phyloP scores from a whole-genome alignment of 805 yeast genomes.

The Kluyveromyces siamensis region DNA sequence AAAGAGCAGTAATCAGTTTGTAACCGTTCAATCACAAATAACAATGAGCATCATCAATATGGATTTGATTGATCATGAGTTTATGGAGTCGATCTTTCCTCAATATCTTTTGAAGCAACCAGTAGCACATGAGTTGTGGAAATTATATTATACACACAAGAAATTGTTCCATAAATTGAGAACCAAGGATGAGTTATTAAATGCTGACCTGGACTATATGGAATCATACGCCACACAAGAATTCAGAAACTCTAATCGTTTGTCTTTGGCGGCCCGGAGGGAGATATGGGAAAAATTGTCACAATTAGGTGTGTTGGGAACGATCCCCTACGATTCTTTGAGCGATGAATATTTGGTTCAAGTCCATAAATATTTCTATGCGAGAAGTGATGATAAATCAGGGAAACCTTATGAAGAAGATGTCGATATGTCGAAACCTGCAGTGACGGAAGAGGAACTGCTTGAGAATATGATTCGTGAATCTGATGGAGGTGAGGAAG shows the following conservation, averaged over 20 bases:
- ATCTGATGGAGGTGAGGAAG: slow-evolving; percentile 3
- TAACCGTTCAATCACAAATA: not conserved
- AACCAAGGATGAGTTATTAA: slow-evolving; percentile 5
- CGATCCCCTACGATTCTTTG: slow-evolving; percentile 22
- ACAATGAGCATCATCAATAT: slow-evolving; percentile 5
- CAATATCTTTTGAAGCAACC: slow-evolving; percentile 26
- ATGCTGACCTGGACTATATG: not conserved
- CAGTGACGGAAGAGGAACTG: not conserved
- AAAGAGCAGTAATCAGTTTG: not conserved
- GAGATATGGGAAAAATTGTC: slow-evolving; percentile 27
- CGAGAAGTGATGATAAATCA: slow-evolving; percentile 8
- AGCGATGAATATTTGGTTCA: slow-evolving; percentile 25
- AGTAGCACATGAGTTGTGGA: slow-evolving; percentile 22
- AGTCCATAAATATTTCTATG: slow-evolving; percentile 23
- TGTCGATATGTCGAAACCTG: not conserved
- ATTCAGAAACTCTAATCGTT: slow-evolving; percentile 5
- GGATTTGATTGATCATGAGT: slow-evolving; percentile 21
- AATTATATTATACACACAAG: slow-evolving; percentile 18
- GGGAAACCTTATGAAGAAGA: not conserved
- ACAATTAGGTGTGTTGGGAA: slow-evolving; percentile 25
- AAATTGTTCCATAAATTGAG: slow-evolving; percentile 19
- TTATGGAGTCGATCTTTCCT: slow-evolving; percentile 21
- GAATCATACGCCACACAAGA: slow-evolving; percentile 1
- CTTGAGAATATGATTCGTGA: not conserved
- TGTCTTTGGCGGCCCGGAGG: slow-evolving; percentile 15